Conservation (phyloP, 768 basidiomycete genomes). For the Nevesoporus exiguus region DNA sequence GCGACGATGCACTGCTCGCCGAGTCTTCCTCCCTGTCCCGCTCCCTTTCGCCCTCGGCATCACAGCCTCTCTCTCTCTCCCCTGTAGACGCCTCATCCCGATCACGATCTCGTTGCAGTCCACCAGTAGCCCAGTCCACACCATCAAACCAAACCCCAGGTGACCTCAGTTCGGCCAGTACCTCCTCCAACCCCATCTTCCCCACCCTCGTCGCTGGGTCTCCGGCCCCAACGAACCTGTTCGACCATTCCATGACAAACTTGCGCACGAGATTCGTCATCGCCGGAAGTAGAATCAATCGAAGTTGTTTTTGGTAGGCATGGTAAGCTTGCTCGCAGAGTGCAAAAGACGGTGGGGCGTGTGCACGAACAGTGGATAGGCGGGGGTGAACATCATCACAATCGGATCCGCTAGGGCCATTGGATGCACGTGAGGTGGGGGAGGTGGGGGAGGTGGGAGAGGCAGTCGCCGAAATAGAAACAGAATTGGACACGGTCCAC, state of each 20-base stretch:
- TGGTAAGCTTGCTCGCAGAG: conserved; percentile 65
- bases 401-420: conserved; percentile 1
- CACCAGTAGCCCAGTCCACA: conserved; percentile 52
- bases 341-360: conserved; percentile 55
- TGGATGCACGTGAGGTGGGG: conserved; percentile 12
- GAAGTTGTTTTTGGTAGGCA: conserved; percentile 56
- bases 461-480: conserved; percentile 1
- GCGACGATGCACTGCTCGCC: conserved; percentile 43
- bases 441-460: conserved; percentile 26
- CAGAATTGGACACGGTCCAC: conserved; percentile 42
- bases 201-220: conserved; percentile 58
- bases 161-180: conserved; percentile 52
- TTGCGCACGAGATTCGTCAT: conserved; percentile 68
- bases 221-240: conserved; percentile 34
- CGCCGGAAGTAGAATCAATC: conserved; percentile 56
- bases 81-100: conserved; percentile 34
- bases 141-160: conserved; percentile 70
- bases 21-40: conserved; percentile 45
- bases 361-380: conserved; percentile 43
- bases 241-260: conserved; percentile 59
- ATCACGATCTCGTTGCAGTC: conserved; percentile 30
- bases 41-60: conserved; percentile 36
- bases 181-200: conserved; percentile 59
- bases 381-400: conserved; percentile 44
- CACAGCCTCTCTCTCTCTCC: conserved; percentile 18